phyloP scores from a whole-genome alignment of 1,139 yeast genomes.

The Geotrichum histeridarum region DNA sequence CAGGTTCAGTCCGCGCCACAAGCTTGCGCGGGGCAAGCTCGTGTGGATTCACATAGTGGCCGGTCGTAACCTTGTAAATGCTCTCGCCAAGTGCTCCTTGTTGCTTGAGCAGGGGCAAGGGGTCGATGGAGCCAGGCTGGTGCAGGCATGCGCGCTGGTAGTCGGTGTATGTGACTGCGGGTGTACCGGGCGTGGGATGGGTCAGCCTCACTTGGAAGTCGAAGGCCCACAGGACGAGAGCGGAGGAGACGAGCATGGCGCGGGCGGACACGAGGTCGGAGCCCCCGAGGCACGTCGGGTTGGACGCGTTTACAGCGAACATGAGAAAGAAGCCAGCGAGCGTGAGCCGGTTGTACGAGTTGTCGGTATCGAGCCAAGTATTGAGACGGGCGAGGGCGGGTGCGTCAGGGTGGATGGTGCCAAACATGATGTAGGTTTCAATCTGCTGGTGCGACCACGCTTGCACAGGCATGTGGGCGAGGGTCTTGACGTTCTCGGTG shows the following conservation, averaged over 20 bases:
- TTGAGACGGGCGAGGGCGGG: neutral
- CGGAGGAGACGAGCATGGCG: conserved; percentile 5
- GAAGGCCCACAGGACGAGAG: conserved; percentile 9
- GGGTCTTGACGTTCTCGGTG: conserved; percentile 2
- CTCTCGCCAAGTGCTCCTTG: neutral
- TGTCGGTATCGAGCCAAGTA: conserved; percentile 4
- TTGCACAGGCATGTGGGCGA: neutral
- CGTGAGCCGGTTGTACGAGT: neutral
- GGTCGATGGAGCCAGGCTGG: neutral
- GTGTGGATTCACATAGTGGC: conserved; percentile 3
- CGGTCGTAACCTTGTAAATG: neutral
- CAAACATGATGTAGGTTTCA: conserved; percentile 13
- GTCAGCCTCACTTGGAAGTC: neutral
- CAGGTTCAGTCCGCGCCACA: neutral
- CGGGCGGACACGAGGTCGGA: conserved; percentile 7
- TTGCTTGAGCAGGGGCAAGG: neutral
- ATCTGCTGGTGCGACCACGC: neutral
- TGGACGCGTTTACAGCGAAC: conserved; percentile 1
- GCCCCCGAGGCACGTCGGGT: conserved; percentile 2
- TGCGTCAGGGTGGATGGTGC: conserved; percentile 5
- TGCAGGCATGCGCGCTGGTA: conserved; percentile 8
- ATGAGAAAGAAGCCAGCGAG: conserved; percentile 2
- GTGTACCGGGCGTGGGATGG: no score
- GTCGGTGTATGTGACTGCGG: neutral
- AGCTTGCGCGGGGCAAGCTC: conserved; percentile 1